Conservation (phyloP, 2,329 filamentous ascomycete species). For the Mycosphaerella arachidis region DNA sequence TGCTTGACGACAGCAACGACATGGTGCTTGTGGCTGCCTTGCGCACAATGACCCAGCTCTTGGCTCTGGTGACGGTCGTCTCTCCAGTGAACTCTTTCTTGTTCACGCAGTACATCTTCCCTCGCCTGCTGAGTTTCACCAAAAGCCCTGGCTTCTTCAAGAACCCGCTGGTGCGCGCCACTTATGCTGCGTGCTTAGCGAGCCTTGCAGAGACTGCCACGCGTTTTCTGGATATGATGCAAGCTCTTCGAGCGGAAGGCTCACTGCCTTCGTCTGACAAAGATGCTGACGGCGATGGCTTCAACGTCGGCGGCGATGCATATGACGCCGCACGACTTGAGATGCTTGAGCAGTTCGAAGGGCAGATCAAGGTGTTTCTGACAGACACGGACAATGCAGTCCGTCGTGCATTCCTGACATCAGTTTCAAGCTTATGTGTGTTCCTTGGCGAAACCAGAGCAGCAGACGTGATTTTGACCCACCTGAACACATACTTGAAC, state of each 20-base stretch:
- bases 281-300: conserved; percentile 68
- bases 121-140: conserved; percentile 55
- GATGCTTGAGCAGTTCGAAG: conserved; percentile 77
- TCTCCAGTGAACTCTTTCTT: conserved; percentile 67
- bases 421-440: conserved; percentile 85
- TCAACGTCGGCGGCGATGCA: conserved; percentile 48
- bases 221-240: conserved; percentile 83
- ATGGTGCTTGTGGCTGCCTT: conserved; percentile 81
- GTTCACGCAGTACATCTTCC: conserved; percentile 64
- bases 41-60: conserved; percentile 79
- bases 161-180: conserved; percentile 71
- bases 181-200: conserved; percentile 88
- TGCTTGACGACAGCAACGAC: conserved; percentile 78
- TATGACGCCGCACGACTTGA: conserved; percentile 85
- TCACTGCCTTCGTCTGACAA: conserved; percentile 73
- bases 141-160: conserved; percentile 42
- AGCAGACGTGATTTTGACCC: conserved; percentile 92
- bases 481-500: conserved; percentile 95
- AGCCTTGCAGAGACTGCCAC: conserved; percentile 81
- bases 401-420: conserved; percentile 82
- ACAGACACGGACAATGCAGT: conserved; percentile 84
- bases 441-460: conserved; percentile 91
- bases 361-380: conserved; percentile 81
- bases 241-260: conserved; percentile 78
- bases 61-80: conserved; percentile 82